Conservation (phyloP, 441 rosid species). For the Erodium chrysanthum region DNA sequence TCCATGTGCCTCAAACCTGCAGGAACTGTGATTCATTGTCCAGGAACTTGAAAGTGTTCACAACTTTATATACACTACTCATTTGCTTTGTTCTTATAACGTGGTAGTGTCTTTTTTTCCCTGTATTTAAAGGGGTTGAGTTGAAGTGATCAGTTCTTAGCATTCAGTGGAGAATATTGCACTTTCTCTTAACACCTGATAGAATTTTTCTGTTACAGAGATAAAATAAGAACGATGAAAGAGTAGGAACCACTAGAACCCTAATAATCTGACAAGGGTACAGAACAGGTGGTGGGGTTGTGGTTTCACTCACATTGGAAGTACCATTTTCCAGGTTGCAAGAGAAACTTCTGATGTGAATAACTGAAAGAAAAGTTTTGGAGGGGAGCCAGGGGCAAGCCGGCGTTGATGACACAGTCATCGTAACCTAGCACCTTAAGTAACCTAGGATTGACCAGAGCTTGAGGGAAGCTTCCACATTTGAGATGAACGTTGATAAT, state of each 20-base stretch:
- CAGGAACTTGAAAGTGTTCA: neutral
- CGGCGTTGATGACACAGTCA: conserved; percentile 38
- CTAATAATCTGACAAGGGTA: neutral
- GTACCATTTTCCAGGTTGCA: conserved; percentile 34
- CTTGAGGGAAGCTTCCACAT: conserved; percentile 42
- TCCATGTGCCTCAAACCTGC: neutral
- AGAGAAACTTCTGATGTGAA: conserved; percentile 29
- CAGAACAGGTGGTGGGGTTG: neutral
- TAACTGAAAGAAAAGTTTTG: conserved; percentile 40
- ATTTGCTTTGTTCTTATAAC: neutral
- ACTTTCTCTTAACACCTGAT: neutral
- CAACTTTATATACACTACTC: neutral
- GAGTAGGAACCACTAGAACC: neutral
- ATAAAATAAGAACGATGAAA: neutral
- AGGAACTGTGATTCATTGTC: neutral
- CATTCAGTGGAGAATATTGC: neutral
- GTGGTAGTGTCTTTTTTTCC: neutral
- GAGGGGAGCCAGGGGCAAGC: conserved; percentile 40
- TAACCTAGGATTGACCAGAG: conserved; percentile 37
- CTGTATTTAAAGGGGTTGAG: neutral
- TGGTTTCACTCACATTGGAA: conserved; percentile 43
- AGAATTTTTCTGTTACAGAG: neutral
- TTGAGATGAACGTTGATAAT: conserved; percentile 38
- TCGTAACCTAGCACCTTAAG: conserved; percentile 35
- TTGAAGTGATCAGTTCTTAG: neutral